Base-by-base conservation (phyloP, 2,329 filamentous ascomycete species). In the Ascochyta koolunga region DNA sequence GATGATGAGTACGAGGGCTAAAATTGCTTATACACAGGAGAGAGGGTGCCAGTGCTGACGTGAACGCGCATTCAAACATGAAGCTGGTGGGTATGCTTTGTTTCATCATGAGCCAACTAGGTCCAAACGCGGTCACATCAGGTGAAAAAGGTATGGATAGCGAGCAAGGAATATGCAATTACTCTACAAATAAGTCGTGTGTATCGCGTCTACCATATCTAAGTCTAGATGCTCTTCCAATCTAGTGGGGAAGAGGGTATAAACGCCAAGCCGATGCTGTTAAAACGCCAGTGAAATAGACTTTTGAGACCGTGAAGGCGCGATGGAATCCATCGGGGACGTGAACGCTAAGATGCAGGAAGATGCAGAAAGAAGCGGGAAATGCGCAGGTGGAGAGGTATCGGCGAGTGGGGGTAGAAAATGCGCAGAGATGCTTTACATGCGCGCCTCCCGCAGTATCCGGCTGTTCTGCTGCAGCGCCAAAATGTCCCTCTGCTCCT, bases 401-500 rank as follows among this genome's bases (percentile, higher is more conserved):
- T 45, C 45, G 15, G 18, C 21, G 15, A 32, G 45, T 33, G 35
- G 40, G 36, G 29, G 13, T 19, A 5, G 19, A 19, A 27, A 29
- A 16, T 18, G 39, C 5, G 45, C 35, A 45, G 35, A 16, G 35
- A 42, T 38, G 38, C 27, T n/a, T 64, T 54, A 74, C 42, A 75
- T 65, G 65, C 63, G 67, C 13, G 65, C 69, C 50, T 74, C 59
- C 40, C 65, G 56, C 46, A 72, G 50, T 21, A 72, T 74, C 59
- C 61, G 56, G 49, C 62, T 67, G 16, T 69, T 65, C 54, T 74
- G 62, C 67, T 84, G 81, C 58, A 76, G 63, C 37, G 58, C 71
- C 53, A 81, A 74, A 50, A 85, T 82, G 72, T 90, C 89, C 75
- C 87, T 86, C 79, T 98, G 91, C 81, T 97, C 91, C 51, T 90